Evolutionary conservation across 257 asterid species (phyloP).

Genomic region (Marsdenia floribunda): DNA sequence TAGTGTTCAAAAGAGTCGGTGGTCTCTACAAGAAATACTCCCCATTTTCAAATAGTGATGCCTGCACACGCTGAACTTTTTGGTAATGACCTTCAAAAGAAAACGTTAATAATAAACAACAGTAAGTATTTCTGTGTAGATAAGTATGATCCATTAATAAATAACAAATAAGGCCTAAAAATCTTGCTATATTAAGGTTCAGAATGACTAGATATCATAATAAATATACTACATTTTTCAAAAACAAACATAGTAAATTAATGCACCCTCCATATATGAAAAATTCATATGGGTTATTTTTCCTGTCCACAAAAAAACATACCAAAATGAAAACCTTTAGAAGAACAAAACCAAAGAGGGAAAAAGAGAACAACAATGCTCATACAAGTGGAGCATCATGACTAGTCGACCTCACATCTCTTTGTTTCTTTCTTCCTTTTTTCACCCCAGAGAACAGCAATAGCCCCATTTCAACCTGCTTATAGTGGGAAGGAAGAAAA

Average conservation of each 20-base stretch:
- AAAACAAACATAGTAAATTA: not conserved
- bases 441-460: too few relatives aligned
- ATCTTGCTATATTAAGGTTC: not conserved
- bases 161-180: not conserved
- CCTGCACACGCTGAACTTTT: slow-evolving; percentile 46
- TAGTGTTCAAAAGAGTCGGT: slow-evolving; percentile 89
- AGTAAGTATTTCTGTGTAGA: too few relatives aligned
- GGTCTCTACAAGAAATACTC: slow-evolving; percentile 88
- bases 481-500: too few relatives aligned
- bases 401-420: not conserved
- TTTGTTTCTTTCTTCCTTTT: not conserved
- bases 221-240: not conserved
- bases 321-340: not conserved
- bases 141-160: too few relatives aligned
- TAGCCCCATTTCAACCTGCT: too few relatives aligned
- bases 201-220: not conserved
- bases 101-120: slow-evolving; percentile 15
- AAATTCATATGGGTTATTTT: not conserved
- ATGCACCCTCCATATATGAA: not conserved
- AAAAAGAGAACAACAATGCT: not conserved
- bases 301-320: not conserved
- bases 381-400: not conserved
- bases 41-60: slow-evolving; percentile 64
- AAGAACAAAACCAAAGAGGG: not conserved
- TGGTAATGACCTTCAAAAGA: slow-evolving; percentile 41